phyloP scores from a whole-genome alignment of 495 filamentous ascomycete genomes.

The Elaphomyces granulatus region DNA sequence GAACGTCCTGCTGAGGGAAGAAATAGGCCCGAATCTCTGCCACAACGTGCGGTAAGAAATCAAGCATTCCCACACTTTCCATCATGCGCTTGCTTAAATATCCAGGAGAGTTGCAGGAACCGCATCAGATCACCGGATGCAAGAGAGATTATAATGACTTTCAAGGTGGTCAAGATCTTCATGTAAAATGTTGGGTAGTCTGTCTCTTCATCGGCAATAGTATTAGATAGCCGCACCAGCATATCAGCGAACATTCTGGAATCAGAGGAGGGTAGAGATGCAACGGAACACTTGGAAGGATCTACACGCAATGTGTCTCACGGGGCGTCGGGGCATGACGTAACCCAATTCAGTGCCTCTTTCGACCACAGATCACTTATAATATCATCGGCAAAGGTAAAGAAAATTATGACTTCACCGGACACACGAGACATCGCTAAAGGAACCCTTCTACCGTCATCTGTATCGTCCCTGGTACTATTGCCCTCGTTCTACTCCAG shows the following conservation, averaged over 20 bases:
- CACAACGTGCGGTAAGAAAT: conserved; percentile 64
- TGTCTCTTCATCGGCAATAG: conserved; percentile 79
- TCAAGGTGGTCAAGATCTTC: conserved; percentile 89
- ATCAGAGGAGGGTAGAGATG: conserved; percentile 74
- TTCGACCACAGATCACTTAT: conserved; percentile 83
- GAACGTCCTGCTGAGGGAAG: conserved; percentile 71
- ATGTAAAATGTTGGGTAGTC: conserved; percentile 94
- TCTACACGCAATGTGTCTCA: conserved; percentile 86
- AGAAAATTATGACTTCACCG: conserved; percentile 65
- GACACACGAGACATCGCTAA: conserved; percentile 72
- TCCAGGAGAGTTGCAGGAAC: conserved; percentile 94
- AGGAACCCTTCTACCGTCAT: conserved; percentile 64
- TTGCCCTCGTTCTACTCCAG: conserved; percentile 92
- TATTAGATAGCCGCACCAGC: conserved; percentile 86
- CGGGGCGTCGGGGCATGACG: conserved; percentile 88
- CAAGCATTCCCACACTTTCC: conserved; percentile 83
- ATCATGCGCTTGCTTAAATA: conserved; percentile 90
- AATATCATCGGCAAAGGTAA: conserved; percentile 70
- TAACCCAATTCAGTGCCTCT: conserved; percentile 83
- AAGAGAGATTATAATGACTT: conserved; percentile 72
- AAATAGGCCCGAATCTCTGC: conserved; percentile 63
- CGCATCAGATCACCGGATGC: conserved; percentile 64
- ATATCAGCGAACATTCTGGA: conserved; percentile 91
- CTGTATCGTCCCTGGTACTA: conserved; percentile 52
- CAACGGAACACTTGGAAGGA: conserved; percentile 97